Percentiles rank a stretch among this genome's conserved stretches.
Conservation (phyloP, 2,329 filamentous ascomycete species). For the Verticillium nubilum region DNA sequence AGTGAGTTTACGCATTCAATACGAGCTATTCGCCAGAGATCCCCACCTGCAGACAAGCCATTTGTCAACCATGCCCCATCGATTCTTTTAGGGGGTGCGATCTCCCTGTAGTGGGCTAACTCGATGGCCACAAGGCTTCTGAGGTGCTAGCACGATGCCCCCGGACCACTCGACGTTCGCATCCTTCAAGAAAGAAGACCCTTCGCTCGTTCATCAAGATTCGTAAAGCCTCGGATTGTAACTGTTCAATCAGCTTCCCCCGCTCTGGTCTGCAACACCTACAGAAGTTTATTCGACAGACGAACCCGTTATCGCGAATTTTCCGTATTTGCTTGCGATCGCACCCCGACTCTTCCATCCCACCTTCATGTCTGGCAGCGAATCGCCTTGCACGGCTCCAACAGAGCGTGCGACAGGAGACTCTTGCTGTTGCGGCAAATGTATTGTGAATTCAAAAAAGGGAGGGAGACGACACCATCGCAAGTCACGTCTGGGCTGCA, state of each 20-base stretch:
- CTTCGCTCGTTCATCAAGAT: background rate
- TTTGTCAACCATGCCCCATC: too few species aligned
- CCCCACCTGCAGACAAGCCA: too few species aligned
- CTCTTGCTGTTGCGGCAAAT: background rate
- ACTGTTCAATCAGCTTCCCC: background rate
- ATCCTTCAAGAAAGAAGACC: background rate
- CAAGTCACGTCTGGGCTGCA: conserved; percentile 14
- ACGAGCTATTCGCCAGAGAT: too few species aligned
- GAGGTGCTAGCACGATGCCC: too few species aligned
- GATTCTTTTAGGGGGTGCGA: background rate
- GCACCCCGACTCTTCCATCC: too few species aligned
- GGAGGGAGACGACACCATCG: background rate
- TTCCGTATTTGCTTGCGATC: background rate
- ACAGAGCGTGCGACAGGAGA: background rate
- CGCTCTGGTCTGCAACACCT: background rate
- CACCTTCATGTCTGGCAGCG: background rate
- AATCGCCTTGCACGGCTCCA: background rate
- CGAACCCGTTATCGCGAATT: too few species aligned
- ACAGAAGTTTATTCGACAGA: background rate
- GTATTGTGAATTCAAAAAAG: background rate
- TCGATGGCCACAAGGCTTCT: too few species aligned
- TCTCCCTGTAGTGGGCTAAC: background rate
- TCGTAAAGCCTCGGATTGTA: background rate
- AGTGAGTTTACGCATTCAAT: background rate
- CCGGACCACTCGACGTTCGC: background rate